These are phyloP conservation scores for Yamadazyma membranifaciens DNA, from an alignment of 1,139 yeast genomes.

Conservation along the genomic window DNA sequence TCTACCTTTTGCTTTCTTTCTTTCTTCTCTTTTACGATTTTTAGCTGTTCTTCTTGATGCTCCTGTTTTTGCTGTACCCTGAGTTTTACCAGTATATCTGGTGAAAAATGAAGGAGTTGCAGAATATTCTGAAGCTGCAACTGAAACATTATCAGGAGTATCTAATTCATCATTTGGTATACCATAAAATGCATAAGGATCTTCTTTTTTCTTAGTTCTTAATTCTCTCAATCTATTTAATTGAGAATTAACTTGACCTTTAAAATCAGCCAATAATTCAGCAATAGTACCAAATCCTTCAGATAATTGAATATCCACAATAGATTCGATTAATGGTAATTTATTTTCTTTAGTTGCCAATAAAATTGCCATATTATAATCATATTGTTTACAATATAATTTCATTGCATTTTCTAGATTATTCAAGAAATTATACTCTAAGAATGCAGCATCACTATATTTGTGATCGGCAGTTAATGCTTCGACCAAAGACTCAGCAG, in stretches of 20 bases:
- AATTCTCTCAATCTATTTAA: constrained; percentile 79
- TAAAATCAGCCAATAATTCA: constrained; percentile 89
- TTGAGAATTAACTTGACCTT: constrained; percentile 81
- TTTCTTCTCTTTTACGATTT: constrained; percentile 90
- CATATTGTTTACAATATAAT: constrained; percentile 72
- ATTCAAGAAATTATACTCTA: constrained; percentile 61
- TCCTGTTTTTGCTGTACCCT: constrained; percentile 95
- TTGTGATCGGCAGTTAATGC: constrained; percentile 67
- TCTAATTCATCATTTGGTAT: constrained; percentile 57
- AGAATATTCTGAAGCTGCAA: constrained; percentile 93
- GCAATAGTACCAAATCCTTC: constrained; percentile 89
- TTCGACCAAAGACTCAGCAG: constrained; percentile 59
- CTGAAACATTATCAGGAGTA: constrained; percentile 88
- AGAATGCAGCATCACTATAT: constrained; percentile 81
- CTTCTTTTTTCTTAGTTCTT: constrained; percentile 75
- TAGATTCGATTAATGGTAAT: constrained; percentile 48
- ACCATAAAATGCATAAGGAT: constrained; percentile 84
- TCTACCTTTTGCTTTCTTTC: constrained; percentile 94
- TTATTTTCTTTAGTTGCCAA: constrained; percentile 47
- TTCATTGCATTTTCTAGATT: constrained; percentile 62
- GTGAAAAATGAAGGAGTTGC: constrained; percentile 93
- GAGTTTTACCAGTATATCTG: constrained; percentile 91
- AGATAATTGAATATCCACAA: constrained; percentile 71
- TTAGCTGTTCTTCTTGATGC: constrained; percentile 90
- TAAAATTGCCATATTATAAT: constrained; percentile 74